Conservation (phyloP, 208 protist species). For the Trypanosoma conorhini region DNA sequence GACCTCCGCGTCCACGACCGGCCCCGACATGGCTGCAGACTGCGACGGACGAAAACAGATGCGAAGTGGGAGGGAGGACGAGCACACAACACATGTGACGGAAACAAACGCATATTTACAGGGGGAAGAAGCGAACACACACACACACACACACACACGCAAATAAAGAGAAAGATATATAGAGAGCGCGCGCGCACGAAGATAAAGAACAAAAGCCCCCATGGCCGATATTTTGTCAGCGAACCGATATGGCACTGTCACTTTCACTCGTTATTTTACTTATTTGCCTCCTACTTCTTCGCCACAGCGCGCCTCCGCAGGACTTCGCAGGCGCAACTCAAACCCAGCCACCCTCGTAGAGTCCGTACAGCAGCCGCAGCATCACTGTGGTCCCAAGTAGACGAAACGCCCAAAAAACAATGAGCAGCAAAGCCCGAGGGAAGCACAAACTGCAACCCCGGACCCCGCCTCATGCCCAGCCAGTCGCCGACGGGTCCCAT, state of each 20-base stretch:
- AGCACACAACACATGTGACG: conserved; percentile 5
- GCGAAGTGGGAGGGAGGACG: background rate
- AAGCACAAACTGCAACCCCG: background rate
- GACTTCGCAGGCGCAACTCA: background rate
- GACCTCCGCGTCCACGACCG: conserved; percentile 62
- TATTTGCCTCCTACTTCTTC: background rate
- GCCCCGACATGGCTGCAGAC: conserved; percentile 56
- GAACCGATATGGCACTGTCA: background rate
- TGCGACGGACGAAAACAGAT: conserved; percentile 5
- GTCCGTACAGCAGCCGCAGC: background rate
- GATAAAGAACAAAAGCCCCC: conserved; percentile 15
- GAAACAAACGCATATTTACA: background rate
- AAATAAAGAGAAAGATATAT: conserved; percentile 11
- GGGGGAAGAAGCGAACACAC: no score
- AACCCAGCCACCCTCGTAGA: background rate
- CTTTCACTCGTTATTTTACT: background rate
- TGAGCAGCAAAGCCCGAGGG: background rate
- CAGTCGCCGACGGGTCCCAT: no score
- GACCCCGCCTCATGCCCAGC: no score
- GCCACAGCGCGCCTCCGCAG: background rate
- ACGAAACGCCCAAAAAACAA: background rate
- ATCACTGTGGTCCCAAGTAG: no score
- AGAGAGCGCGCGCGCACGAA: no score
- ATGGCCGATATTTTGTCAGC: background rate
- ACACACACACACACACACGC: background rate